These are phyloP conservation scores for Akanthomyces uredinophilus DNA, from an alignment of 2,329 filamentous ascomycete genomes.

Conservation along the genomic window DNA sequence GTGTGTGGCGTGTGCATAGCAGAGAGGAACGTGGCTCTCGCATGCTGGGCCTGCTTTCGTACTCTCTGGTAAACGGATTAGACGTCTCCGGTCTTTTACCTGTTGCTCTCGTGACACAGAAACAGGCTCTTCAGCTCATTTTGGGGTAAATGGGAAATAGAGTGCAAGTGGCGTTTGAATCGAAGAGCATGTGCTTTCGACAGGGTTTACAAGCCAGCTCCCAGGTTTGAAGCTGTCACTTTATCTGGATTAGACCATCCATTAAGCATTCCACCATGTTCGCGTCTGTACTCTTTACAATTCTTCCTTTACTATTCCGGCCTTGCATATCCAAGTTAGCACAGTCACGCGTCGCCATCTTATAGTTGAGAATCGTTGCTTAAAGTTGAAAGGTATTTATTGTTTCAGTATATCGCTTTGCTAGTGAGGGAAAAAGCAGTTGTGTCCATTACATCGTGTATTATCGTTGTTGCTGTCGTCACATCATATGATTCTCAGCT, in stretches of 20 bases:
- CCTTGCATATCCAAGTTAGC: no score
- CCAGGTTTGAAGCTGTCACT: no score
- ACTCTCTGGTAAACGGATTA: not conserved
- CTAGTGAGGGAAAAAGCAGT: not conserved
- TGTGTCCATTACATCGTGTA: not conserved
- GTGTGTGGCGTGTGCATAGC: not conserved
- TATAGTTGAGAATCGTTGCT: not conserved
- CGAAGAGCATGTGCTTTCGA: no score
- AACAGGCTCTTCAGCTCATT: not conserved
- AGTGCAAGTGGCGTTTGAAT: no score
- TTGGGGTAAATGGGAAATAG: no score
- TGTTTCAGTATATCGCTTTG: not conserved
- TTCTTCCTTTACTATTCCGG: not conserved
- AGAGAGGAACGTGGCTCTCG: not conserved
- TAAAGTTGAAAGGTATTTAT: not conserved
- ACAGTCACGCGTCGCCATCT: not conserved
- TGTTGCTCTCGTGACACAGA: not conserved
- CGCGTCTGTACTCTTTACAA: not conserved
- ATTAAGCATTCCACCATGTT: not conserved
- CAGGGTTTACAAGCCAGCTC: not conserved
- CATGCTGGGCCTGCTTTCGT: not conserved
- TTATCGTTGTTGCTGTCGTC: constrained; percentile 1
- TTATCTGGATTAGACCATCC: not conserved
- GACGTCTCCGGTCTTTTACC: not conserved
- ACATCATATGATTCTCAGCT: constrained; percentile 18